Conservation (phyloP, 768 basidiomycete genomes). For the Auriculariales sp. region DNA sequence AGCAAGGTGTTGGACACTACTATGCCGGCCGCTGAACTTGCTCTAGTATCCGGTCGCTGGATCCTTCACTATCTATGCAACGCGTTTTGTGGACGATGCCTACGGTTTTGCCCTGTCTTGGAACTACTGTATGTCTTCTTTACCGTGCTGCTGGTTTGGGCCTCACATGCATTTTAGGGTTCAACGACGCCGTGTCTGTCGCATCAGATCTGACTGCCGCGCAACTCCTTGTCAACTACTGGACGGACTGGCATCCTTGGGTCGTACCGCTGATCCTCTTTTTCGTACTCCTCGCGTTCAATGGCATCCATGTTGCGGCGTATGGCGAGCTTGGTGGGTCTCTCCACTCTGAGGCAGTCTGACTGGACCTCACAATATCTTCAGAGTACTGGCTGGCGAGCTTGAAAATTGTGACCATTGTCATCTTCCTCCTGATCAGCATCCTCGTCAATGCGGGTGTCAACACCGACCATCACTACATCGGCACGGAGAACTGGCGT, state of each 20-base stretch:
- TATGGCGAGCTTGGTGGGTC: slow-evolving; percentile 69
- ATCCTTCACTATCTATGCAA: slow-evolving; percentile 77
- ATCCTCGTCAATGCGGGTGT: slow-evolving; percentile 69
- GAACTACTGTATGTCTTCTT: slow-evolving; percentile 46
- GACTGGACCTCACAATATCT: not conserved
- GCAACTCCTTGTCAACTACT: slow-evolving; percentile 65
- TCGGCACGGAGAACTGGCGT: slow-evolving; percentile 58
- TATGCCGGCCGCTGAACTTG: no score
- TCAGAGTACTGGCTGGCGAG: slow-evolving; percentile 79
- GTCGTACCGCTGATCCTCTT: slow-evolving; percentile 61
- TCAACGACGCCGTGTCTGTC: slow-evolving; percentile 76
- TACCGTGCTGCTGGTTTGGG: not conserved
- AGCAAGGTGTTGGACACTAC: no score
- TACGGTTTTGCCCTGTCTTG: slow-evolving; percentile 79
- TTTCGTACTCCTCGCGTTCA: slow-evolving; percentile 57
- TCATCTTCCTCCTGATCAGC: slow-evolving; percentile 67
- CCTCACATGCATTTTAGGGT: slow-evolving; percentile 23
- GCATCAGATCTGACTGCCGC: slow-evolving; percentile 80
- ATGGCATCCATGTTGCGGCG: slow-evolving; percentile 55
- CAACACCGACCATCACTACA: slow-evolving; percentile 50
- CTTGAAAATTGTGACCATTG: slow-evolving; percentile 64
- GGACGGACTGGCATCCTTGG: slow-evolving; percentile 54
- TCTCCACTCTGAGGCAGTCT: not conserved
- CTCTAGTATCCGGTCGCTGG: slow-evolving; percentile 76
- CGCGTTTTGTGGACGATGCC: slow-evolving; percentile 76